phyloP scores from a whole-genome alignment of 1,284 basidiomycete genomes.

The Papiliotrema nemorosa region DNA sequence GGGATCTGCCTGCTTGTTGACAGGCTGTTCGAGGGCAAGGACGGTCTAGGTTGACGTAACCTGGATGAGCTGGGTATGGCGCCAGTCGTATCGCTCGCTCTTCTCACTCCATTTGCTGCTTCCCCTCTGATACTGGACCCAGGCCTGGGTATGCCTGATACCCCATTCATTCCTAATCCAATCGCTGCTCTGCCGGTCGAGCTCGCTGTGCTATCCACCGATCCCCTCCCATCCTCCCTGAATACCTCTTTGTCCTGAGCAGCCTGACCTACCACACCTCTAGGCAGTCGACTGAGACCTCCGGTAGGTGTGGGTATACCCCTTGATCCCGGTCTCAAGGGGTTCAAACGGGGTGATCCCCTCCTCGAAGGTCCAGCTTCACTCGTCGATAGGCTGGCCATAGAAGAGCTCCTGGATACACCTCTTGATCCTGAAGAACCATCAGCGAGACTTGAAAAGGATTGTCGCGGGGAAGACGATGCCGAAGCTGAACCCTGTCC shows the following conservation, averaged over 20 bases:
- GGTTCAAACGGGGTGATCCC: too few species aligned
- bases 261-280: too few species aligned
- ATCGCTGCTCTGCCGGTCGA: neutral
- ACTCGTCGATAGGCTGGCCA: too few species aligned
- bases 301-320: too few species aligned
- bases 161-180: neutral
- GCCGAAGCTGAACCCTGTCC: neutral
- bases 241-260: too few species aligned
- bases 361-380: too few species aligned
- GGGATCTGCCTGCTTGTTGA: neutral
- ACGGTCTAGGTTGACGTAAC: neutral
- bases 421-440: too few species aligned
- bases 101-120: neutral
- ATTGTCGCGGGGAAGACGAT: neutral
- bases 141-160: neutral
- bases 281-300: too few species aligned
- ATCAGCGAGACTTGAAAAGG: neutral
- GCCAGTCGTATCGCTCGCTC: neutral
- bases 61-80: neutral
- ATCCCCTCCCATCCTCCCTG: neutral
- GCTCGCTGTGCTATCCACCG: neutral
- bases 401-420: too few species aligned
- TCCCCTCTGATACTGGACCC: neutral
- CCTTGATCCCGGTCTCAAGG: too few species aligned
- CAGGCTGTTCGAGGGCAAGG: neutral